Evolutionary conservation across 1,284 basidiomycete genomes (phyloP).

Genomic region (Porodaedalea pini): DNA sequence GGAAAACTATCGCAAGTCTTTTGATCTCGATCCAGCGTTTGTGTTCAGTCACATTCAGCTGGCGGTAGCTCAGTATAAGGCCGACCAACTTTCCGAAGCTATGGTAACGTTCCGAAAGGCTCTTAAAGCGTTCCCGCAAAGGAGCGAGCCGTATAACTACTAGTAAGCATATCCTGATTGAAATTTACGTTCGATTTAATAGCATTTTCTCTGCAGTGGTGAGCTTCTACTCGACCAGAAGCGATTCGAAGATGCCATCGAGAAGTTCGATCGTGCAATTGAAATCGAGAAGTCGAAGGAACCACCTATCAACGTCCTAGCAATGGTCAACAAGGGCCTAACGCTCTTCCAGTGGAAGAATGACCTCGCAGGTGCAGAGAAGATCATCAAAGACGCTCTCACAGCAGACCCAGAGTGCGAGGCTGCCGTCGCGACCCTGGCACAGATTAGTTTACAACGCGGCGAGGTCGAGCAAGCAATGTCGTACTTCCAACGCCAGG

Average conservation of each 20-base stretch:
- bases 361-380: slow-evolving; percentile 80
- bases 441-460: slow-evolving; percentile 91
- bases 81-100: slow-evolving; percentile 70
- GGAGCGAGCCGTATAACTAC: slow-evolving; percentile 88
- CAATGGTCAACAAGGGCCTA: slow-evolving; percentile 96
- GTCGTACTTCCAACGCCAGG: slow-evolving; percentile 83
- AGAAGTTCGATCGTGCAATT: slow-evolving; percentile 92
- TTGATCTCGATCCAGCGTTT: slow-evolving; percentile 77
- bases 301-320: slow-evolving; percentile 78
- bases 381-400: slow-evolving; percentile 85
- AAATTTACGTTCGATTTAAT: background rate
- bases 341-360: slow-evolving; percentile 96
- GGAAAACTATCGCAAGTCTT: slow-evolving; percentile 88
- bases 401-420: slow-evolving; percentile 91
- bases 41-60: slow-evolving; percentile 97
- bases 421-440: slow-evolving; percentile 92
- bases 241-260: slow-evolving; percentile 87
- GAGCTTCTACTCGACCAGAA: slow-evolving; percentile 94
- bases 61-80: slow-evolving; percentile 97
- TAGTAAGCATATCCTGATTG: slow-evolving; percentile 53
- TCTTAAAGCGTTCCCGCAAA: slow-evolving; percentile 75
- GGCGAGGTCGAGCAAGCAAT: slow-evolving; percentile 86
- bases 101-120: slow-evolving; percentile 89
- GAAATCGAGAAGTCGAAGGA: slow-evolving; percentile 78
- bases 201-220: slow-evolving; percentile 53